These are phyloP conservation scores for Golubevia pallescens DNA, from an alignment of 1,284 basidiomycete species.

Conservation along the genomic window DNA sequence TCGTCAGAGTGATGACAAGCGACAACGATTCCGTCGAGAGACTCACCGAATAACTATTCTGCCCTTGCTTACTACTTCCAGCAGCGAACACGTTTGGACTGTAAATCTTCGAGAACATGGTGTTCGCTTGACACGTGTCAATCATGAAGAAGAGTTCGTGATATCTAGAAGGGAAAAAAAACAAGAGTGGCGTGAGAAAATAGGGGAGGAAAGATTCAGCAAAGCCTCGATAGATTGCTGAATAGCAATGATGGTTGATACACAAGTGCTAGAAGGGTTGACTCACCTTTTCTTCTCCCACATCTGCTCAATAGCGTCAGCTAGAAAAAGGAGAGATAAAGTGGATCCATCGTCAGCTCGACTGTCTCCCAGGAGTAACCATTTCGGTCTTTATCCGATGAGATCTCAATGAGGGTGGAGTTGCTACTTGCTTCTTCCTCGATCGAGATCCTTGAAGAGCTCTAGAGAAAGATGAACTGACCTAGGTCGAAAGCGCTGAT, in stretches of 20 bases:
- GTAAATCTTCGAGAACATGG: slow-evolving; percentile 54
- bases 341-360: not conserved
- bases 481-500: slow-evolving; percentile 52
- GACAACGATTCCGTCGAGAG: not conserved
- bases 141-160: slow-evolving; percentile 63
- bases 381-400: not conserved
- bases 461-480: slow-evolving; percentile 1
- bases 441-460: not conserved
- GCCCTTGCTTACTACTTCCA: slow-evolving; percentile 42
- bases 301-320: slow-evolving; percentile 63
- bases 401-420: not conserved
- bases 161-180: slow-evolving; percentile 24
- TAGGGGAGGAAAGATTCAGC: too few species aligned
- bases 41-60: slow-evolving; percentile 51
- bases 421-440: too few species aligned
- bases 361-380: too few species aligned
- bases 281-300: slow-evolving; percentile 38
- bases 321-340: slow-evolving; percentile 7
- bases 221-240: too few species aligned
- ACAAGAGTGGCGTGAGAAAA: not conserved
- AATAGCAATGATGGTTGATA: too few species aligned
- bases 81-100: slow-evolving; percentile 55
- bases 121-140: slow-evolving; percentile 62
- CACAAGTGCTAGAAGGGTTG: too few species aligned
- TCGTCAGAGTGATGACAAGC: slow-evolving; percentile 2